Base-by-base conservation (phyloP, 1,284 basidiomycete genomes). In the Porodaedalea pini region DNA sequence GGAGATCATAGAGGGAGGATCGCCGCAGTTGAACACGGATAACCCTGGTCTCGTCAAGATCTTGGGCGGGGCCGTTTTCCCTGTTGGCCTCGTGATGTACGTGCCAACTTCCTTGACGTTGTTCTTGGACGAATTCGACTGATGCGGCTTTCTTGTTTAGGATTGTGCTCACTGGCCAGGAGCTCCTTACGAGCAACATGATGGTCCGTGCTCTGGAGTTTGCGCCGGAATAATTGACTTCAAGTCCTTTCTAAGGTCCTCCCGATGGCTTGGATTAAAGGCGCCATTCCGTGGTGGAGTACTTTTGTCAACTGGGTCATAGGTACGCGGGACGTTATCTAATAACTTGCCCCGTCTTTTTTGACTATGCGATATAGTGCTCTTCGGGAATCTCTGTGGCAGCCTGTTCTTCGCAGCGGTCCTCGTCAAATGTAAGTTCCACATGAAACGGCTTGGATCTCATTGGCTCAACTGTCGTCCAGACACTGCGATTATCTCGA, bases 101-200 rank as follows among this genome's bases (percentile, higher is more conserved):
- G 76, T 67, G 51, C 34, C 25, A 17, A 31, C 29, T 27, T 29
- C 27, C n/a, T 39, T 11, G 10, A 32, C 10, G 48, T 47, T 40
- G n/a, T 51, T 40, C 29, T 36, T 29, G 13, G 29, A 45, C 44
- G 13, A 17, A 17, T 47, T 21, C 19, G 25, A 49, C 27, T 55
- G 39, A 50, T 29, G 27, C 50, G 17, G 49, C 58, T 34, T 58
- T 45, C 19, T 43, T 17, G 19, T 37, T 45, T 5, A 89, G 86
- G 86, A 88, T 89, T 60, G 78, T 86, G 15, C 71, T 89, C 21
- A 83, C 87, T 70, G 83, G 83, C 1, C 75, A 82, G 53, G 86
- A 89, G 61, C 76, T 89, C 1, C 68, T 89, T 44, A 89, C 86
- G 56, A 88, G 86, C 64, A 87, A 88, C 66, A 83, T 89, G 80